A percentile compares a stretch with the other conserved stretches of the same genome.
Evolutionary conservation across 2,329 filamentous ascomycete species (phyloP).

Genomic region (Ophiocordyceps robertsii): DNA sequence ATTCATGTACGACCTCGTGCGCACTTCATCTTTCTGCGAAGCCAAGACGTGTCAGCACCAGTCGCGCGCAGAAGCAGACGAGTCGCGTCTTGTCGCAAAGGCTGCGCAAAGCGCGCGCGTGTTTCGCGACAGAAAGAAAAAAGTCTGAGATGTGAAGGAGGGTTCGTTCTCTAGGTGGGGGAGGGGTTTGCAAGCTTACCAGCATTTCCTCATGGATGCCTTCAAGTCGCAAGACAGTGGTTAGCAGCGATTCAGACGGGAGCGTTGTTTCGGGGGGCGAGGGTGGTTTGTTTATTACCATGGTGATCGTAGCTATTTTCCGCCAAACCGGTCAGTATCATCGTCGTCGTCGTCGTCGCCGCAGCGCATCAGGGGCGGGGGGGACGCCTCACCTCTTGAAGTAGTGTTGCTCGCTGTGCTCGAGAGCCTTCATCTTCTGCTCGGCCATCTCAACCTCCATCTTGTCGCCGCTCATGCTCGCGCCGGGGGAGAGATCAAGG

Average conservation of each 20-base stretch:
- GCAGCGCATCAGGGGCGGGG: neutral
- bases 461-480: conserved; percentile 32
- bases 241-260: conserved; percentile 14
- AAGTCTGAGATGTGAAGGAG: neutral
- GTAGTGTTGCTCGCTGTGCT: conserved; percentile 96
- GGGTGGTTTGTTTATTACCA: conserved; percentile 39
- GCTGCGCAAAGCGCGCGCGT: conserved; percentile 2
- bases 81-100: neutral
- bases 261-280: neutral
- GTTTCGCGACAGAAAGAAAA: neutral
- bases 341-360: conserved; percentile 1
- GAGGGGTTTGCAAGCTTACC: conserved; percentile 42
- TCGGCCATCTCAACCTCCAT: conserved; percentile 49
- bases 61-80: neutral
- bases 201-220: conserved; percentile 98
- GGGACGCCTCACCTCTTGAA: conserved; percentile 70
- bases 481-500: conserved; percentile 1
- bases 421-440: conserved; percentile 56
- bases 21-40: conserved; percentile 87
- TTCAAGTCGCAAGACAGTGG: conserved; percentile 19
- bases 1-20: conserved; percentile 92
- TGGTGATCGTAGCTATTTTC: conserved; percentile 82
- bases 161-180: neutral
- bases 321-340: conserved; percentile 18
- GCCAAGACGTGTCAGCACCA: conserved; percentile 8